Evolutionary conservation across 345 rosid genomes (phyloP), one percentile per base, ranked within the genome.

Genomic region (Draba incana): DNA sequence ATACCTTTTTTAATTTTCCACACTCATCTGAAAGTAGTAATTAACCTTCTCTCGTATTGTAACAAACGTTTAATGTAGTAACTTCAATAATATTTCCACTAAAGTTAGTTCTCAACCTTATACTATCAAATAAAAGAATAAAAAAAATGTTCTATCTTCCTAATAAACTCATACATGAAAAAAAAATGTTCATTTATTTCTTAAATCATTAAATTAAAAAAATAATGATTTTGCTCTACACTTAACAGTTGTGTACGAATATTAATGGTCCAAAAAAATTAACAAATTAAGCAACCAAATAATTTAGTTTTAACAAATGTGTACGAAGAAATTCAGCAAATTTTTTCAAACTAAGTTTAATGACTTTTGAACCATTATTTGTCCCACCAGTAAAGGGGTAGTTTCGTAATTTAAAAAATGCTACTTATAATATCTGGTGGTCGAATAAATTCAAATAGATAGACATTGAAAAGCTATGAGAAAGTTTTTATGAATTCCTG

Each of bases 391-490:
- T 67, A 51, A 66, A 70, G 38, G 38, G 69, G 56, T 63, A 57
- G 15, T 52, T 72, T 62, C 24, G 75, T 57, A 45, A 56, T 69
- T 53, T 71, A 11, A 3, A 43, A 1, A 24, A 56, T 63, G 42
- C 10, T n/a, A 33, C 37, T 13, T 38, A 33, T 23, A 64, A 57
- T 41, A 38, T 43, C 51, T 51, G 68, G 13, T 27, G 57, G 57
- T 58, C 68, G 41, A 33, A 66, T 66, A 73, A 65, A 49, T 50
- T 54, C 61, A 71, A 63, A 64, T 49, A 70, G 80, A 79, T 60
- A 75, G 79, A 51, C 81, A 75, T 44, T 38, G 70, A 60, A 54
- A 59, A 48, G 53, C 42, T 65, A 14, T 68, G 69, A 62, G 41
- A 64, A 59, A 24, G 65, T 42, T 60, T 35, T 39, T 20, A 20